A percentile compares a stretch with the other conserved stretches of the same genome.
phyloP scores from a whole-genome alignment of 495 filamentous ascomycete species.

The Tuber umbilicatum region DNA sequence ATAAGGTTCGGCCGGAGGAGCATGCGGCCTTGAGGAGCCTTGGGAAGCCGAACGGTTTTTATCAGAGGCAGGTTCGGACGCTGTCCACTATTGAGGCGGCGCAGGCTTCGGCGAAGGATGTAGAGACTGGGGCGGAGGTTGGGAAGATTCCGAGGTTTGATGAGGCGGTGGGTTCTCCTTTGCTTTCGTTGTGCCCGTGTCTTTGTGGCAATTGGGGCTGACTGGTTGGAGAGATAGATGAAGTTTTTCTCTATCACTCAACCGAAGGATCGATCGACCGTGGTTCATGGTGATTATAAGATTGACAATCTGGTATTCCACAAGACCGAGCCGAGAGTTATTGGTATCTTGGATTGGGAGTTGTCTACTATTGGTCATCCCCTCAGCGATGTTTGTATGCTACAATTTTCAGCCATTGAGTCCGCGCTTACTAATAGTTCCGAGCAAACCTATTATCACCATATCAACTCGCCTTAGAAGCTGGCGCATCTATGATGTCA shows the following conservation, averaged over 20 bases:
- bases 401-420: constrained; percentile 48
- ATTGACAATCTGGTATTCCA: constrained; percentile 96
- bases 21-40: constrained; percentile 60
- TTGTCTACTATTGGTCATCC: constrained; percentile 96
- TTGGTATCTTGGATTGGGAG: constrained; percentile 95
- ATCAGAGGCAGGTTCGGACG: constrained; percentile 76
- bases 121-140: constrained; percentile 67
- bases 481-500: constrained; percentile 34
- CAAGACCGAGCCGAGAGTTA: constrained; percentile 76
- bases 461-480: constrained; percentile 32
- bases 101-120: constrained; percentile 67
- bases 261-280: constrained; percentile 66
- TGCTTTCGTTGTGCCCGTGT: neutral
- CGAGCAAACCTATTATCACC: constrained; percentile 34
- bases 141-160: constrained; percentile 76
- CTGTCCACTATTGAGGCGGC: constrained; percentile 68
- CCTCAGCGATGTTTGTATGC: constrained; percentile 75
- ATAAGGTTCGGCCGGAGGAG: constrained; percentile 60
- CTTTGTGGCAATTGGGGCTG: neutral
- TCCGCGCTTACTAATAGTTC: neutral
- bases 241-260: constrained; percentile 67
- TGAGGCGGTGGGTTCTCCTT: constrained; percentile 50
- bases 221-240: constrained; percentile 40
- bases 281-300: constrained; percentile 96
- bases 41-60: constrained; percentile 72